Evolutionary conservation across 2,329 filamentous ascomycete species (phyloP), one percentile per base, ranked within the genome.

Genomic region (Hypoxylon sp.): DNA sequence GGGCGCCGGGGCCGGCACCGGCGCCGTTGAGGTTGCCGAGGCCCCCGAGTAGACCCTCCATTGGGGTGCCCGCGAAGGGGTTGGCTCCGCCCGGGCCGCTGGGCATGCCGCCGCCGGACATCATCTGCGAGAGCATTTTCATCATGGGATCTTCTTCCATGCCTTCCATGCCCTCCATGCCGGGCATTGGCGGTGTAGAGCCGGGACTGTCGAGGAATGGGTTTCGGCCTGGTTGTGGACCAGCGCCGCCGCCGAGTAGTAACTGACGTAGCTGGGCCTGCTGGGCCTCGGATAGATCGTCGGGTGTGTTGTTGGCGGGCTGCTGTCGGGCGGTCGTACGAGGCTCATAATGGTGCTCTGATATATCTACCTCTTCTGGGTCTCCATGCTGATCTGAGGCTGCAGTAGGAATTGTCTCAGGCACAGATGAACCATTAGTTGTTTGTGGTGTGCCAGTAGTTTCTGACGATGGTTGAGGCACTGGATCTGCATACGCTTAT

Each of bases 361-460:
- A 92, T 72, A 95, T 94, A 78, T 94, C 92, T 70, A 93, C 86
- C 79, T 94, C 92, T 4, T 90, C 91, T 5, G 92, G 92, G 74
- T 93, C 91, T 63, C 85, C 88, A 74, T 86, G 81, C 29, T 79
- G 77, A 22, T 78, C 70, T 29, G 76, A 56, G 6, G 77, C 46
- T 42, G 75, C 54, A 44, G 80, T 73, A 14, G 78, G 77, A n/a
- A 79, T 73, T 29, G 80, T 72, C 22, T 77, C 72, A 42, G 78
- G 70, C 10, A 79, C 63, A 26, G 79, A 72, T 24, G 61, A 57
- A 46, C 78, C 71, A 11, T 79, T 64, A 46, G 76, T 73, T 26
- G 78, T 63, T 39, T 74, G 72, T 37, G 72, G 69, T 33, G 75
- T 68, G 19, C 77, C 70, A 24, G 78, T 70, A 24, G 78, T 70